Conservation (phyloP, 371 early-diverging fungal species). For the Mortierella sp. region DNA sequence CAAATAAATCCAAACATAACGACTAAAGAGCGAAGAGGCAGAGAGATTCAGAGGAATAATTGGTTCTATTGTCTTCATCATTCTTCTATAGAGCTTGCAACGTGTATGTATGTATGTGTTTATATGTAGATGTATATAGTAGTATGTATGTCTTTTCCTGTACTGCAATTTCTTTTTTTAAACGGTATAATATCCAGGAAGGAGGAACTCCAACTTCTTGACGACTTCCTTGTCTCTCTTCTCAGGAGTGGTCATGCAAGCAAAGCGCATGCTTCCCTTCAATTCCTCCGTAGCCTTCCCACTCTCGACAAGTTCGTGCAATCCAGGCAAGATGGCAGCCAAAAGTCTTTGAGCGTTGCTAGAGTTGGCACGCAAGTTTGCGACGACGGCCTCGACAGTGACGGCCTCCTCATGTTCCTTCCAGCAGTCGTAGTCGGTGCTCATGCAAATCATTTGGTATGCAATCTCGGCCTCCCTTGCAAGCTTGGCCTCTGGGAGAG, state of each 20-base stretch:
- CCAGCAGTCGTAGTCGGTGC: constrained; percentile 99
- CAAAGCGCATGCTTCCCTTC: constrained; percentile 81
- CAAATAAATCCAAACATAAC: neutral
- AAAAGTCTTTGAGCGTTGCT: constrained; percentile 87
- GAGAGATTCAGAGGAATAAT: neutral
- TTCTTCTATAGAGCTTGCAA: neutral
- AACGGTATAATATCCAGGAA: constrained; percentile 80
- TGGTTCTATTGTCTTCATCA: neutral
- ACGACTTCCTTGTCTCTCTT: constrained; percentile 81
- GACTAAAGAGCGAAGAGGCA: neutral
- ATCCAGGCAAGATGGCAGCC: constrained; percentile 79
- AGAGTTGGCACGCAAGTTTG: constrained; percentile 88
- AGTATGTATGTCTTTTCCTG: no score
- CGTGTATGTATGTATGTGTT: neutral
- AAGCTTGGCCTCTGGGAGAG: constrained; percentile 95
- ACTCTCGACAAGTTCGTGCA: constrained; percentile 74
- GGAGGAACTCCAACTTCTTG: constrained; percentile 82
- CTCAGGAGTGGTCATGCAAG: constrained; percentile 80
- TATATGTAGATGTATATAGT: no score
- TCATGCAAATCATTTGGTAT: constrained; percentile 98
- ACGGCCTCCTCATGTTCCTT: constrained; percentile 91
- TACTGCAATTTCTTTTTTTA: constrained; percentile 1
- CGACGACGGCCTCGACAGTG: constrained; percentile 93
- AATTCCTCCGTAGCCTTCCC: constrained; percentile 61
- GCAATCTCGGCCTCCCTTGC: constrained; percentile 98